phyloP scores from a whole-genome alignment of 2,329 filamentous ascomycete genomes.

The Penicillium polonicum region DNA sequence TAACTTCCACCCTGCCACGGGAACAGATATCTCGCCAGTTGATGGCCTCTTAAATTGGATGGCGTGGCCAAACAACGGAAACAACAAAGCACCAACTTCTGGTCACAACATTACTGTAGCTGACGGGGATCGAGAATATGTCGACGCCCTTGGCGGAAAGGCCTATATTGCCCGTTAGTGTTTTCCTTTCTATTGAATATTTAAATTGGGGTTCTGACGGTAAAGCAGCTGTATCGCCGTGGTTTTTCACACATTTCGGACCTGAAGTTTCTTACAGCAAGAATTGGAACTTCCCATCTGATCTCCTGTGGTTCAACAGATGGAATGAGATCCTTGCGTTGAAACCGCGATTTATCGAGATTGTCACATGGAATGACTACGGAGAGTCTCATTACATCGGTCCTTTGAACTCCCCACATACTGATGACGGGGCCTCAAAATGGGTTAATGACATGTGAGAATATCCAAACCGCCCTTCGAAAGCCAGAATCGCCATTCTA shows the following conservation, averaged over 20 bases:
- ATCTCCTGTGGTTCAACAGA: conserved; percentile 46
- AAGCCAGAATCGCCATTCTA: neutral
- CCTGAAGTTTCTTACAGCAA: conserved; percentile 49
- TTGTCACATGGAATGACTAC: conserved; percentile 53
- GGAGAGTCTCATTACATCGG: conserved; percentile 58
- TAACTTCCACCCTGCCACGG: conserved; percentile 49
- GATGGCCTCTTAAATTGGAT: conserved; percentile 48
- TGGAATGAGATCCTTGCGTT: conserved; percentile 46
- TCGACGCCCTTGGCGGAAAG: conserved; percentile 38
- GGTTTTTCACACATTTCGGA: conserved; percentile 55
- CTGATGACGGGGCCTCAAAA: conserved; percentile 44
- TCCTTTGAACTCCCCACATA: conserved; percentile 43
- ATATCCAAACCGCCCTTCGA: too few relatives aligned
- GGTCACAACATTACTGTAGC: conserved; percentile 45
- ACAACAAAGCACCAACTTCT: conserved; percentile 52
- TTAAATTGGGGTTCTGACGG: neutral
- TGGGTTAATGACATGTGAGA: conserved; percentile 52
- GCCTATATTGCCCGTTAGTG: conserved; percentile 50
- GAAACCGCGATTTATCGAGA: conserved; percentile 51
- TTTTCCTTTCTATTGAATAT: neutral
- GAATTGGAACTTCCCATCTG: conserved; percentile 53
- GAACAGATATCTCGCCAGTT: conserved; percentile 37
- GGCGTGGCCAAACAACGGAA: conserved; percentile 45
- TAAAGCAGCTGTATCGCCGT: conserved; percentile 43
- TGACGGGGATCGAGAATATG: conserved; percentile 40